These are phyloP conservation scores for Narthecium ossifragum DNA, from an alignment of 106 monocot species.

Conservation along the genomic window DNA sequence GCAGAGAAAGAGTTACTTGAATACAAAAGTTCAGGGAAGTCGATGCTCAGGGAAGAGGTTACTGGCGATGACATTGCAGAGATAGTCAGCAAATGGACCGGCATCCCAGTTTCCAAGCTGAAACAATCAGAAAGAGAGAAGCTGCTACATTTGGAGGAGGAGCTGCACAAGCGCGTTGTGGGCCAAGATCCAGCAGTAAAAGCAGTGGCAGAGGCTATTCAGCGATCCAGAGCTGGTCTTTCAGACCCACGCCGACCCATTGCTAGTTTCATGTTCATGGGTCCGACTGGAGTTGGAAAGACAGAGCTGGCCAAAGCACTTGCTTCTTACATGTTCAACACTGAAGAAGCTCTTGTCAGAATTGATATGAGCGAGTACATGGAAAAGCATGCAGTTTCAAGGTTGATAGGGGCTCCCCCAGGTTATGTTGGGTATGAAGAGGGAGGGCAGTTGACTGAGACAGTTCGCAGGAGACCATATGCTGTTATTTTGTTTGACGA, in stretches of 20 bases:
- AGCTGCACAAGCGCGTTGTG: constrained; percentile 91
- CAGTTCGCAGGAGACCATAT: constrained; percentile 84
- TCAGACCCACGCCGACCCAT: constrained; percentile 96
- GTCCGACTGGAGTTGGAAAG: constrained; percentile 97
- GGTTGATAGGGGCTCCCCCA: constrained; percentile 94
- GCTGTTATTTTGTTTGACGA: constrained; percentile 93
- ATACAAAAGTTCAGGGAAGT: constrained; percentile 86
- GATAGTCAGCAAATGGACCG: constrained; percentile 98
- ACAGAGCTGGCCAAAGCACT: constrained; percentile 94
- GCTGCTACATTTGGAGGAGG: constrained; percentile 83
- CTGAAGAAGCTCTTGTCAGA: constrained; percentile 94
- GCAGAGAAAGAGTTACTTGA: constrained; percentile 88
- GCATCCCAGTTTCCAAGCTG: constrained; percentile 92
- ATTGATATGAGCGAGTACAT: constrained; percentile 99
- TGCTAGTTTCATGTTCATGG: constrained; percentile 99
- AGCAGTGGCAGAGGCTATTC: constrained; percentile 95
- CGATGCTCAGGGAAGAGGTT: constrained; percentile 96
- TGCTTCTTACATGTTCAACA: constrained; percentile 93
- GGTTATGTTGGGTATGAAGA: constrained; percentile 99
- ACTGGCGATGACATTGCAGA: constrained; percentile 91
- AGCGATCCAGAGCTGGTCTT: constrained; percentile 86
- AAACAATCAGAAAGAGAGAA: constrained; percentile 97
- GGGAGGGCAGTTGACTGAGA: constrained; percentile 90
- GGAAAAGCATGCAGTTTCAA: constrained; percentile 98
- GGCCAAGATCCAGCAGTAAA: constrained; percentile 91